Evolutionary conservation across 2,329 filamentous ascomycete species (phyloP), one percentile per base, ranked within the genome.

Genomic region (Coleophoma cylindrospora): DNA sequence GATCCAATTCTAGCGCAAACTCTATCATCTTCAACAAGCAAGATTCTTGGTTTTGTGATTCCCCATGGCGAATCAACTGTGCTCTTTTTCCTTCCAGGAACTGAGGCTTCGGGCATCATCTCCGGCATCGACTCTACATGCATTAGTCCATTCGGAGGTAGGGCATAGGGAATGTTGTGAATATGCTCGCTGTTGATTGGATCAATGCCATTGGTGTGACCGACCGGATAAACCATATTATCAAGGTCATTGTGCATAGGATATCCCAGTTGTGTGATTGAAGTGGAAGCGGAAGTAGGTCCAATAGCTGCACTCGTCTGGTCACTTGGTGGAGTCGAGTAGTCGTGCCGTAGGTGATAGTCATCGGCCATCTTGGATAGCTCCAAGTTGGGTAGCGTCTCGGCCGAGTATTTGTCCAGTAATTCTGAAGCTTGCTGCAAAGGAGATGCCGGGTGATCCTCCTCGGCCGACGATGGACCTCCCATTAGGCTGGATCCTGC

Each of bases 101-200:
- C 62, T 36, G 37, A 72, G 67, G 48, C 72, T 68, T 52, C 73
- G 56, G 52, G 52, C 37, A 61, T 80, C 74, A 43, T 68, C 57
- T 61, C 57, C 13, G 71, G 57, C 45, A 83, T 79, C 14, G 73
- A 61, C 6, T 77, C 74, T 14, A 54, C 52, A 14, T 57, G 72
- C 64, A 53, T 70, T 67, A 49, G 76, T 2, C 75, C 71, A 46
- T 87, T 89, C 3, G 87, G 76, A 14, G 81, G 89, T 69, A 89
- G 75, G 9, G 86, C 77, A 64, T 96, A 97, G 0, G 91, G 90
- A 50, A 96, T 95, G 65, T 95, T 96, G 71, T 92, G 84, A 64
- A 96, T 90, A 64, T 96, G 91, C 61, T 96, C 91, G 59, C 89
- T 87, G 64, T 92, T 91, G 77, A 95, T 94, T 1, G 92, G 91